Evolutionary conservation across 2,329 filamentous ascomycete species (phyloP), one percentile per base, ranked within the genome.

Genomic region (Pyrenophora seminiperda): DNA sequence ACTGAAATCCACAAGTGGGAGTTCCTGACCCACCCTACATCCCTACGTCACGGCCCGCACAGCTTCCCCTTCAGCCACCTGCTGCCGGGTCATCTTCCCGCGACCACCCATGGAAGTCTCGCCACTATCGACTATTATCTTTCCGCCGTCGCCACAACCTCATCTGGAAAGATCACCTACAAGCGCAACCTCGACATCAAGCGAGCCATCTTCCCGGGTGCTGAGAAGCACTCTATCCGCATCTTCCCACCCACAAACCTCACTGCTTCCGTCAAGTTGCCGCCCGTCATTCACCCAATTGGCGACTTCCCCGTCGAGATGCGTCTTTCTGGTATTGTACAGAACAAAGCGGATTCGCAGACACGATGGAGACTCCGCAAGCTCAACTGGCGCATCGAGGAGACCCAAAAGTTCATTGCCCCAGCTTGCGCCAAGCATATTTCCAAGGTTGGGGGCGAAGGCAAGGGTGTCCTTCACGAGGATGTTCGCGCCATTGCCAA

Each of bases 221-320:
- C 83, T 44, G 91, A 95, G 54, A 93, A 95, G 75, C 87, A 92
- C 75, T 95, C 90, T 13, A 86, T 96, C 56, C 90, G 93, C 67
- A 89, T 97, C 67, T 99, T 99, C 76, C 94, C 93, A 39, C 93
- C 94, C 0, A 99, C 94, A 61, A 94, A 96, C 75, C 87, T 99
- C 66, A 92, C 90, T 60, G 89, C 91, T 50, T 87, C 86, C 66
- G 88, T 94, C 56, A 86, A 90, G 65, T 87, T 96, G 57, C 88
- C 88, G 38, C 85, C 90, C 30, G 84, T 96, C 58, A 86, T 97
- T 56, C 88, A 96, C 75, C 91, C 93, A 4, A 89, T 92, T 53
- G 89, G 90, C 64, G 85, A 84, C 64, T 93, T 95, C 76, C 88
- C 81, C 9, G 82, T 97, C 41, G 82, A 84, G 37, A 86, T 97